Evolutionary conservation across 176 grass and related monocot species (phyloP).

Genomic region (Secale cereale): DNA sequence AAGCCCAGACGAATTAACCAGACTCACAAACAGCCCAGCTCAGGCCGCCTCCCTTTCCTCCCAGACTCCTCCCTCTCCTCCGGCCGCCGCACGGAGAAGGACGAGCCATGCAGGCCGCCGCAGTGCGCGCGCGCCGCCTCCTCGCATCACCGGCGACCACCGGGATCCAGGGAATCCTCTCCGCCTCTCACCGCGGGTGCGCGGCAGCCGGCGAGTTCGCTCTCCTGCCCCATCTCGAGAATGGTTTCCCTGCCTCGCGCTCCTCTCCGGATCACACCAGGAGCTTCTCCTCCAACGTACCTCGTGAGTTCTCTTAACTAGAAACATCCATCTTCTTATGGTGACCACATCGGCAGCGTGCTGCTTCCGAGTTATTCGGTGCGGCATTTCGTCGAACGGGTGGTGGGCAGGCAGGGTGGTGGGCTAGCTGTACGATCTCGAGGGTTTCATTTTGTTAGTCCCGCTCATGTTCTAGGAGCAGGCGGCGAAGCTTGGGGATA

Average conservation of each 20-base stretch:
- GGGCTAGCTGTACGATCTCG: neutral
- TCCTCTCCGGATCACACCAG: constrained; percentile 12
- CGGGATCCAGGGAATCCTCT: neutral
- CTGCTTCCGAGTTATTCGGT: neutral
- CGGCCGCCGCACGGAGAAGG: constrained; percentile 28
- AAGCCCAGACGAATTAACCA: neutral
- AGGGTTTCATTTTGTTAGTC: neutral
- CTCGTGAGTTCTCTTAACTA: constrained; percentile 8
- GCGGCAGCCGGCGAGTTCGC: neutral
- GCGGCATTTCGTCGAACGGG: constrained; percentile 45
- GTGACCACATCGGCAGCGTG: neutral
- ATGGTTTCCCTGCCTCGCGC: neutral
- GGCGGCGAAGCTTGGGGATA: neutral
- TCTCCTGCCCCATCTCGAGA: constrained; percentile 2
- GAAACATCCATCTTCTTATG: no score
- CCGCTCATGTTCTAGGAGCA: neutral
- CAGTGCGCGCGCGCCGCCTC: constrained; percentile 40
- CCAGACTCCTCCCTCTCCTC: neutral
- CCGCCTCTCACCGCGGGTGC: neutral
- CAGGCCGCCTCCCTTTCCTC: neutral
- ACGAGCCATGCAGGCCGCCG: constrained; percentile 41
- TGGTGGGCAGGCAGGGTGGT: constrained; percentile 11
- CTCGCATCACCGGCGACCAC: constrained; percentile 28
- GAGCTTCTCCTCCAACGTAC: constrained; percentile 25
- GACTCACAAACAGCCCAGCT: constrained; percentile 10